Conservation (phyloP, 805 yeast species). For the Yarrowia sp. region DNA sequence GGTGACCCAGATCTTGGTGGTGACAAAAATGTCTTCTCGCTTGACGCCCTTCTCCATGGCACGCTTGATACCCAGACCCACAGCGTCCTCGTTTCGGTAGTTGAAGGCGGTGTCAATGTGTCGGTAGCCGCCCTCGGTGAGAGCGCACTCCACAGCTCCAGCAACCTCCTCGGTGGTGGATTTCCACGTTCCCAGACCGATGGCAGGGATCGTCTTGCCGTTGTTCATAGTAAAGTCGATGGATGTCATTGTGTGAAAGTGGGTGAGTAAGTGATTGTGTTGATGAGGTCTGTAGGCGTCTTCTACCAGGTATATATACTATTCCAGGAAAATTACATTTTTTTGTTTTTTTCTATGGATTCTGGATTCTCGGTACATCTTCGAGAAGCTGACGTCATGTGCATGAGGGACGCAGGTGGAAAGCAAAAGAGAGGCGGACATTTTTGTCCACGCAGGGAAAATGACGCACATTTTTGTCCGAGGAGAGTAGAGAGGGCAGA, state of each 20-base stretch:
- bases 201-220: constrained; percentile 66
- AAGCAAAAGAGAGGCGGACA: constrained; percentile 3
- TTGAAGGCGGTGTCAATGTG: constrained; percentile 30
- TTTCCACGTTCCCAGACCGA: constrained; percentile 60
- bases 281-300: not conserved
- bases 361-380: not conserved
- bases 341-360: too few relatives aligned
- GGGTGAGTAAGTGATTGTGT: not conserved
- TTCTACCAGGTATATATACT: not conserved
- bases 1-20: constrained; percentile 66
- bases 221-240: constrained; percentile 57
- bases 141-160: constrained; percentile 16
- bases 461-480: constrained; percentile 9
- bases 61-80: constrained; percentile 61
- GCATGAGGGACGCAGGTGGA: constrained; percentile 21
- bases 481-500: too few relatives aligned
- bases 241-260: constrained; percentile 14
- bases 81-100: constrained; percentile 63
- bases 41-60: constrained; percentile 54
- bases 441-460: not conserved
- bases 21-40: constrained; percentile 63
- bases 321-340: too few relatives aligned
- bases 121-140: constrained; percentile 20
- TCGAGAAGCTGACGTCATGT: constrained; percentile 6
- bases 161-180: constrained; percentile 23